These are phyloP conservation scores for Puccinia sorghi DNA, from an alignment of 1,284 basidiomycete species.

Conservation along the genomic window DNA sequence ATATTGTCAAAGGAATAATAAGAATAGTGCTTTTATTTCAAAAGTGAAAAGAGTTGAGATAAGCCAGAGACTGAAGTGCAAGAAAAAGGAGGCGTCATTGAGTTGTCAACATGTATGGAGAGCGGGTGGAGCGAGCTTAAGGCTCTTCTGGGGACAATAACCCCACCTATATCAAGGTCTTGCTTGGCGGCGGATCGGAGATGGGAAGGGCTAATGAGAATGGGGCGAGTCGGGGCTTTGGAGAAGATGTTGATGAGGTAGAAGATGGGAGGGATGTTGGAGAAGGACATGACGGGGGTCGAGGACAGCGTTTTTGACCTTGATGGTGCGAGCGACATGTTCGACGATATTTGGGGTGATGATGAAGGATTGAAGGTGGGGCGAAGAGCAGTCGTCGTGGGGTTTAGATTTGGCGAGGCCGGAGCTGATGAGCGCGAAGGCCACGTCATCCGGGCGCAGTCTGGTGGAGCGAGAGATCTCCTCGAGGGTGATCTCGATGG, in stretches of 20 bases:
- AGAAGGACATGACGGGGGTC: slow-evolving; percentile 39
- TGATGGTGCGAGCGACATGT: slow-evolving; percentile 20
- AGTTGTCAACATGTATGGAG: too few species aligned
- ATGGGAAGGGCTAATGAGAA: too few species aligned
- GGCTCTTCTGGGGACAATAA: too few species aligned
- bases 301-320: slow-evolving; percentile 19
- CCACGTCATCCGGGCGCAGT: slow-evolving; percentile 78
- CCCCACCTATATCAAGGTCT: too few species aligned
- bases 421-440: slow-evolving; percentile 73
- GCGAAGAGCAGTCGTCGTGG: too few species aligned
- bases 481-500: slow-evolving; percentile 55
- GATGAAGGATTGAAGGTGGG: neutral
- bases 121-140: too few species aligned
- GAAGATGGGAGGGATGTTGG: neutral
- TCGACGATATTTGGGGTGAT: slow-evolving; percentile 45
- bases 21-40: too few species aligned
- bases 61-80: too few species aligned
- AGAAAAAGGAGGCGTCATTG: too few species aligned
- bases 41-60: too few species aligned
- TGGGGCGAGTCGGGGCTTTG: neutral
- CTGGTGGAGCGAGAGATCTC: slow-evolving; percentile 76
- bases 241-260: neutral
- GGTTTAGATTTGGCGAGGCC: slow-evolving; percentile 20
- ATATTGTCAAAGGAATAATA: too few species aligned
- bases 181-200: too few species aligned